Conservation (phyloP, 495 filamentous ascomycete species). For the Parathielavia hyrcaniae region DNA sequence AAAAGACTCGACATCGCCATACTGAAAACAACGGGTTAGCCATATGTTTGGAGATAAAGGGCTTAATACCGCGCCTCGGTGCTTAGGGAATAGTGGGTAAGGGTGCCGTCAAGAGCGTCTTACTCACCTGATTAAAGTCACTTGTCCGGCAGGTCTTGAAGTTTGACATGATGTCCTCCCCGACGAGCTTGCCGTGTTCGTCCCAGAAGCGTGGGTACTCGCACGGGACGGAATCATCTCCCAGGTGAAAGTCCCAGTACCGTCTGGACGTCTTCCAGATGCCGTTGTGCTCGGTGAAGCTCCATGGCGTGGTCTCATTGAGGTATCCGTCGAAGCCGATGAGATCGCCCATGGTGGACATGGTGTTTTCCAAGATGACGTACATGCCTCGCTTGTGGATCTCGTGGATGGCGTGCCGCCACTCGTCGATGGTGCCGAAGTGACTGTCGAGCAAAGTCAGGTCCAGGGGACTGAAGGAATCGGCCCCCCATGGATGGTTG, state of each 20-base stretch:
- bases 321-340: constrained; percentile 60
- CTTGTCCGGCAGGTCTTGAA: constrained; percentile 57
- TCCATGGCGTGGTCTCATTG: constrained; percentile 56
- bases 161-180: constrained; percentile 31
- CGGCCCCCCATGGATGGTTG: constrained; percentile 41
- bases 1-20: constrained; percentile 61
- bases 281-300: constrained; percentile 48
- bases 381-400: constrained; percentile 69
- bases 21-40: constrained; percentile 23
- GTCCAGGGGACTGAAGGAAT: constrained; percentile 47
- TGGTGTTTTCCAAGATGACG: constrained; percentile 64
- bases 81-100: not conserved
- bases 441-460: constrained; percentile 24
- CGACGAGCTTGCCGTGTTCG: constrained; percentile 44
- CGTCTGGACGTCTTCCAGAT: constrained; percentile 52
- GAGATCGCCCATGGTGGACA: constrained; percentile 64
- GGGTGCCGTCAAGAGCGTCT: not conserved
- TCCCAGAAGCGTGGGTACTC: constrained; percentile 61
- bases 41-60: too few species aligned
- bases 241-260: constrained; percentile 57
- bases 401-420: constrained; percentile 57
- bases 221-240: constrained; percentile 53
- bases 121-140: constrained; percentile 54
- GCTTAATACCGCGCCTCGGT: too few species aligned
- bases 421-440: constrained; percentile 50